Base-by-base conservation (phyloP, 2,329 filamentous ascomycete species). In the Tympanopsis confertula region DNA sequence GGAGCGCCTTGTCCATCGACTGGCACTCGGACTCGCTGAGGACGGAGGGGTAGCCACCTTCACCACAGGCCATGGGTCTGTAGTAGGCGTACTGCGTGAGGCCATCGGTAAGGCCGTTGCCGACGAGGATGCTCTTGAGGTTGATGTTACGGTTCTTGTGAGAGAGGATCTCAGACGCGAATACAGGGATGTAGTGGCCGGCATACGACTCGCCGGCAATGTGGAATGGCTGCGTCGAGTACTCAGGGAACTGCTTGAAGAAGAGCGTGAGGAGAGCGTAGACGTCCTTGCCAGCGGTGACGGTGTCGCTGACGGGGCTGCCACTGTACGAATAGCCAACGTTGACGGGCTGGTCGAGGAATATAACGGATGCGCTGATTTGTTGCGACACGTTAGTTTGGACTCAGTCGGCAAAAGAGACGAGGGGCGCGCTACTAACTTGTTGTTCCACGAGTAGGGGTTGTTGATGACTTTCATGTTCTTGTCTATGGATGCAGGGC, bases 171-270 rank as follows among this genome's bases (percentile, higher is more conserved):
- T 71, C 71, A 7, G 61, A 55, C 13, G 66, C 63, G 42, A 75
- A 74, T 18, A 65, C 67, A 1, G 74, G 74, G 1, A 69, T 70
- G 45, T 72, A 76, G 40, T 71, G 66, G n/a, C 72, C 71, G 19
- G 72, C 73, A 42, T 77, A 77, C 0, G 65, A 69, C 30, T 68
- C 62, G 4, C 68, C 65, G 38, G 67, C 72, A 38, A 77, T 59
- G 3, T 66, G 65, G 41, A 74, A 68, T 41, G 78, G 68, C 32
- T 69, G 67, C 3, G 68, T 68, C 50, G 71, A 65, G 48, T 82
- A 81, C 20, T 66, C 63, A 0, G 74, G 76, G 41, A 83, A 83
- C 20, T 74, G 68, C 4, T 69, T 62, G 39, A 77, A 74, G 63
- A 78, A 84, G 1, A 66, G 65, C 48, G 77, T 71, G 35, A 74